Conservation (phyloP, 2,329 filamentous ascomycete species). For the Penicillium freii region DNA sequence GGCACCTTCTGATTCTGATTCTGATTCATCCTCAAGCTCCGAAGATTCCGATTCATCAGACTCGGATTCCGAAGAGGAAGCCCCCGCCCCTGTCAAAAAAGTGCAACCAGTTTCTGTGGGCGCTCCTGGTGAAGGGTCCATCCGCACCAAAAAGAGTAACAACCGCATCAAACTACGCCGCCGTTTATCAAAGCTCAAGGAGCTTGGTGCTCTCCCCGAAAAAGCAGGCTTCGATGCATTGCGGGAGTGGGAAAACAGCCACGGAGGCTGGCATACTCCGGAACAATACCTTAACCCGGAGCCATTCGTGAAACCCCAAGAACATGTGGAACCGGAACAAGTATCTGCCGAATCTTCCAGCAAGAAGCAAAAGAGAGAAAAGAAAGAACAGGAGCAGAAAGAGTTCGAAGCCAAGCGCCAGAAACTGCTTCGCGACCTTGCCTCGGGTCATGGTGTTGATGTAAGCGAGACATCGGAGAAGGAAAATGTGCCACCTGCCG, state of each 20-base stretch:
- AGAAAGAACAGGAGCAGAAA: constrained; percentile 32
- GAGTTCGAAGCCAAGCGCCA: constrained; percentile 54
- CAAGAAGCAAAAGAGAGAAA: constrained; percentile 22
- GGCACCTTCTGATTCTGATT: constrained; percentile 8
- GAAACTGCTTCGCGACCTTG: constrained; percentile 53
- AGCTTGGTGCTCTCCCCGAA: constrained; percentile 51
- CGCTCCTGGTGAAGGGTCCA: constrained; percentile 51
- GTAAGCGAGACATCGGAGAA: constrained; percentile 36
- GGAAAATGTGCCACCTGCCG: constrained; percentile 29
- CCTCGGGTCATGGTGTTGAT: constrained; percentile 52
- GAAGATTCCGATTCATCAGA: constrained; percentile 41
- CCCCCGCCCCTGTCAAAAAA: constrained; percentile 13
- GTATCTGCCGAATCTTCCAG: constrained; percentile 2
- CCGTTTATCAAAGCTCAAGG: constrained; percentile 53
- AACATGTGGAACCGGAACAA: neutral
- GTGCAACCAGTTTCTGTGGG: constrained; percentile 22
- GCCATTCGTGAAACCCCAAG: neutral
- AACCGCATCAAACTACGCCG: constrained; percentile 51
- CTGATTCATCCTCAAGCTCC: constrained; percentile 18
- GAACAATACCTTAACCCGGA: constrained; percentile 8
- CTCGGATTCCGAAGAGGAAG: constrained; percentile 27
- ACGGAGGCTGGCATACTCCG: constrained; percentile 26
- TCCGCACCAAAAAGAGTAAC: constrained; percentile 56
- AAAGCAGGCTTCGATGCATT: constrained; percentile 54
- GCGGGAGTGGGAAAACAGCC: constrained; percentile 33